Percentiles rank a stretch among this genome's conserved stretches.
These are phyloP conservation scores for Rhamnella rubrinervis DNA, from an alignment of 331 rosid species.

Conservation along the genomic window DNA sequence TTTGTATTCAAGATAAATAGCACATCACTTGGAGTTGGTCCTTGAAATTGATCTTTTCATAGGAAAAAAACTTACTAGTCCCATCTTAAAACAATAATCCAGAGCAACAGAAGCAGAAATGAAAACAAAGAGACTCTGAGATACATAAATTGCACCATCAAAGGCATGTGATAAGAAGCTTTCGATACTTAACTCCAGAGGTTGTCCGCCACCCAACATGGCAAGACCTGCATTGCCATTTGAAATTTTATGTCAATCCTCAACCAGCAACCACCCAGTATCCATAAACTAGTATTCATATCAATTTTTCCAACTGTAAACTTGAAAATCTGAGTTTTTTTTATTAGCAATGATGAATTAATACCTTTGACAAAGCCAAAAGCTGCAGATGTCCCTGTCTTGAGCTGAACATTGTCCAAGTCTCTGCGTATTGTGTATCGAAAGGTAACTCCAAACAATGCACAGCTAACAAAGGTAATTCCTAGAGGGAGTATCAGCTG, in stretches of 20 bases:
- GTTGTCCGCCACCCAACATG: slow-evolving; percentile 52
- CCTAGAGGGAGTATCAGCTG: slow-evolving; percentile 65
- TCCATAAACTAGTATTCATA: too few relatives aligned
- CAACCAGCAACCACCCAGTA: background rate
- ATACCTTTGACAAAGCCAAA: slow-evolving; percentile 89
- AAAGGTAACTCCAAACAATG: slow-evolving; percentile 77
- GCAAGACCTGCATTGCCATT: slow-evolving; percentile 68
- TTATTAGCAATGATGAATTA: too few relatives aligned
- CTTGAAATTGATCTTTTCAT: slow-evolving; percentile 43
- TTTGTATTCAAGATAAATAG: background rate
- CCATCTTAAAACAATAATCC: slow-evolving; percentile 74
- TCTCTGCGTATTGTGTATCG: slow-evolving; percentile 71
- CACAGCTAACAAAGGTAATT: slow-evolving; percentile 70
- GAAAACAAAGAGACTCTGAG: slow-evolving; percentile 65
- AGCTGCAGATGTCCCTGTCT: slow-evolving; percentile 82
- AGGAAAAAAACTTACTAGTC: slow-evolving; percentile 71
- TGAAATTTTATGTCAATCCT: slow-evolving; percentile 15
- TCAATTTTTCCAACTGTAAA: too few relatives aligned
- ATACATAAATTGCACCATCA: slow-evolving; percentile 59
- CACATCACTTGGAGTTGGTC: slow-evolving; percentile 17
- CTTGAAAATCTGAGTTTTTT: too few relatives aligned
- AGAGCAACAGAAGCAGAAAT: slow-evolving; percentile 64
- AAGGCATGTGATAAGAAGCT: slow-evolving; percentile 64
- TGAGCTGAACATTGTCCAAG: slow-evolving; percentile 72
- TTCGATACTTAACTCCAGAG: slow-evolving; percentile 45